phyloP scores from a whole-genome alignment of 2,329 filamentous ascomycete genomes.

The Colletotrichum tanaceti region DNA sequence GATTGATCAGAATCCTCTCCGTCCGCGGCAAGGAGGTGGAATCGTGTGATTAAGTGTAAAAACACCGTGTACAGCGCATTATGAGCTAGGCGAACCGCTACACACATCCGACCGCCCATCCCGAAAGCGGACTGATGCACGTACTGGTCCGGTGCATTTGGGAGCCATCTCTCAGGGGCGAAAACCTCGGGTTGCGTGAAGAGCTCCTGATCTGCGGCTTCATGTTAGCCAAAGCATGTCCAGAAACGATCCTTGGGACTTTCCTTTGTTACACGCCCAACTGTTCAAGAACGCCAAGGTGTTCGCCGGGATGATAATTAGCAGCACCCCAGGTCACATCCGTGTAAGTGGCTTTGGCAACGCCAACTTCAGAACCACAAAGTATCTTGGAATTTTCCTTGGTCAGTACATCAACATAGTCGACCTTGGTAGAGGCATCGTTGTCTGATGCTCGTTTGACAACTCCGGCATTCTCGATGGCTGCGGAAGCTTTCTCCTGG shows the following conservation, averaged over 20 bases:
- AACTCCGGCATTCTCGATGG: constrained; percentile 50
- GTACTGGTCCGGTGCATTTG: constrained; percentile 44
- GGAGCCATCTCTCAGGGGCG: constrained; percentile 57
- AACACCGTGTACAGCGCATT: constrained; percentile 65
- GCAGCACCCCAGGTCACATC: constrained; percentile 44
- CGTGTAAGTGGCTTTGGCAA: constrained; percentile 61
- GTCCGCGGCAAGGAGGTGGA: constrained; percentile 53
- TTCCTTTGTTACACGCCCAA: constrained; percentile 48
- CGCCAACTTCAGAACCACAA: constrained; percentile 73
- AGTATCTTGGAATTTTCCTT: constrained; percentile 74
- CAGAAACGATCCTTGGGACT: neutral
- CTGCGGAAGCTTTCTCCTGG: constrained; percentile 45
- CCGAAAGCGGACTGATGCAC: constrained; percentile 64
- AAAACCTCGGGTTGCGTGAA: constrained; percentile 74
- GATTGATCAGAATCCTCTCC: constrained; percentile 3
- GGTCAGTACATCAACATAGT: constrained; percentile 72
- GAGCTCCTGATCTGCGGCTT: constrained; percentile 62
- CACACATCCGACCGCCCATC: constrained; percentile 66
- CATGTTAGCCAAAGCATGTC: neutral
- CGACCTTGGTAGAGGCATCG: constrained; percentile 62
- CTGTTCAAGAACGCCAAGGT: constrained; percentile 52
- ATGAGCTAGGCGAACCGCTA: constrained; percentile 64
- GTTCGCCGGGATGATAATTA: constrained; percentile 66
- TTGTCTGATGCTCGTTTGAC: constrained; percentile 3
- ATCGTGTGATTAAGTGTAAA: constrained; percentile 61